These are phyloP conservation scores for Sechiopsis laciniata DNA, from an alignment of 306 rosid genomes.

Conservation along the genomic window DNA sequence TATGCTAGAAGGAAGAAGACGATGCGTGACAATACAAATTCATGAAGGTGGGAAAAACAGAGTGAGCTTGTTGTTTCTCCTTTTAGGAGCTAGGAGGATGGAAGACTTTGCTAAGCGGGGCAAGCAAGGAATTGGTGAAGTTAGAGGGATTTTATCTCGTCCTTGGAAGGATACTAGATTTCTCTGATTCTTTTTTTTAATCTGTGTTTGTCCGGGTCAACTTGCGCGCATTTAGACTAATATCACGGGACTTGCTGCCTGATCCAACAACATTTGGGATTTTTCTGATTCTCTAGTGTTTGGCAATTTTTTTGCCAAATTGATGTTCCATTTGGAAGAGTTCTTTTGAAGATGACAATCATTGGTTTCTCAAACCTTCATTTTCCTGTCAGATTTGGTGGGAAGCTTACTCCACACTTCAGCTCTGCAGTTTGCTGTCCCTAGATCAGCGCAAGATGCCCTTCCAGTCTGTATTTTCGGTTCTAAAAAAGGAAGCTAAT, in stretches of 20 bases:
- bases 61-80: not conserved
- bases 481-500: not conserved
- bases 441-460: not conserved
- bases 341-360: not conserved
- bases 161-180: not conserved
- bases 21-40: not conserved
- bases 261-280: too few species aligned
- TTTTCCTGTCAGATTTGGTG: constrained; percentile 7
- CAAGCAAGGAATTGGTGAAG: not conserved
- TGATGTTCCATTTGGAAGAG: not conserved
- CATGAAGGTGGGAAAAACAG: not conserved
- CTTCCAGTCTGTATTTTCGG: not conserved
- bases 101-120: not conserved
- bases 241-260: too few species aligned
- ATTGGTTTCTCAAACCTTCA: not conserved
- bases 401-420: not conserved
- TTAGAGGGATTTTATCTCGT: not conserved
- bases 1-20: not conserved
- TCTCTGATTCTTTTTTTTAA: not conserved
- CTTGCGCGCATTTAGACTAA: too few species aligned
- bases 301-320: too few species aligned
- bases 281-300: not conserved
- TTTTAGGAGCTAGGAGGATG: not conserved
- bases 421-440: not conserved
- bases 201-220: too few species aligned